Conservation (phyloP, 768 basidiomycete species). For the Candolleomyces aberdarensis region DNA sequence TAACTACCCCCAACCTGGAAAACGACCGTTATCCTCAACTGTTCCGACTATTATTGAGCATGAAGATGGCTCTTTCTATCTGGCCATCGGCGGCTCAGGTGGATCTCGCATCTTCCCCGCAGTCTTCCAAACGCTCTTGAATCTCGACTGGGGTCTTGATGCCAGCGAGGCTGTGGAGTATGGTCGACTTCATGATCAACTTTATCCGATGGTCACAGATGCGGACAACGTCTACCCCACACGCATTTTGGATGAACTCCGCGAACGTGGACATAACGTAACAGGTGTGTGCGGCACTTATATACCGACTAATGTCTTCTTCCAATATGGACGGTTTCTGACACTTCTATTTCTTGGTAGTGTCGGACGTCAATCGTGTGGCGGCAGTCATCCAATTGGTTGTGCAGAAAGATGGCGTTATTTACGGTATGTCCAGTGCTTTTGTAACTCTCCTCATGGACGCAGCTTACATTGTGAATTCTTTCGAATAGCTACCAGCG, state of each 20-base stretch:
- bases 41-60: constrained; percentile 79
- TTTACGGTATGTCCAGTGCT: constrained; percentile 54
- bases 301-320: too few species aligned
- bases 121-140: constrained; percentile 75
- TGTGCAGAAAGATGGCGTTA: constrained; percentile 43
- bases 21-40: constrained; percentile 88
- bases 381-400: constrained; percentile 77
- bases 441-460: background rate
- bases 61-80: constrained; percentile 65
- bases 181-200: constrained; percentile 82
- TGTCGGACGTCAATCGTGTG: constrained; percentile 65
- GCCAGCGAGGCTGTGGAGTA: constrained; percentile 79
- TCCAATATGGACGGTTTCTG: background rate
- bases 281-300: constrained; percentile 40
- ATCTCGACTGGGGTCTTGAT: constrained; percentile 81
- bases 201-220: constrained; percentile 63
- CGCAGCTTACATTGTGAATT: background rate
- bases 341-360: constrained; percentile 26
- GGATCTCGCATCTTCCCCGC: constrained; percentile 83
- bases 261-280: constrained; percentile 66
- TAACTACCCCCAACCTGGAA: constrained; percentile 86
- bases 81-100: constrained; percentile 82
- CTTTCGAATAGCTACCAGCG: constrained; percentile 9
- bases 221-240: constrained; percentile 61
- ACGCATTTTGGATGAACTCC: constrained; percentile 54